Evolutionary conservation across 2,329 filamentous ascomycete genomes (phyloP).

Genomic region (Teratosphaeria pseudoeucalypti): DNA sequence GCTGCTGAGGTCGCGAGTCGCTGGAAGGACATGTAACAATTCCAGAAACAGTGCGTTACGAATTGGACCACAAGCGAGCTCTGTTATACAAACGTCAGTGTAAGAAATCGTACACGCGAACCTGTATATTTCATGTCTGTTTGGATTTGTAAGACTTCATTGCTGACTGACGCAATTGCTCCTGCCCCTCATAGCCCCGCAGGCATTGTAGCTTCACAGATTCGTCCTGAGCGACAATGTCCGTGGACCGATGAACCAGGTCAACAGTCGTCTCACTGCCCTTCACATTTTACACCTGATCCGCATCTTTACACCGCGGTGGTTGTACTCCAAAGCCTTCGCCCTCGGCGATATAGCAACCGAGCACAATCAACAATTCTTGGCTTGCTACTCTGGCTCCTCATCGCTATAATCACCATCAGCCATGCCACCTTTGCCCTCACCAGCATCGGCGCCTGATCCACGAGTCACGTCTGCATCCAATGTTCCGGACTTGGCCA

Average conservation of each 20-base stretch:
- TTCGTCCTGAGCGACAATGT: background rate
- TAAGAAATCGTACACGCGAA: background rate
- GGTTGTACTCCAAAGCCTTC: background rate
- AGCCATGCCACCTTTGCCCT: background rate
- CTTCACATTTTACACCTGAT: too few relatives aligned
- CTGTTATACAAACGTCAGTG: background rate
- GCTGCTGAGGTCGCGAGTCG: slow-evolving; percentile 3
- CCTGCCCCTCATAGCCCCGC: background rate
- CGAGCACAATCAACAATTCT: background rate
- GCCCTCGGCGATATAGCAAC: background rate
- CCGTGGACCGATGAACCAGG: background rate
- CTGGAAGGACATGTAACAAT: slow-evolving; percentile 1
- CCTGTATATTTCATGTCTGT: too few relatives aligned
- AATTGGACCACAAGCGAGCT: background rate
- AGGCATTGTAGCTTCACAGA: background rate
- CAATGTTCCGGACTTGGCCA: slow-evolving; percentile 2
- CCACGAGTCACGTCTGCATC: background rate
- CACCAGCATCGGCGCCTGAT: background rate
- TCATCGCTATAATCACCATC: slow-evolving; percentile 1
- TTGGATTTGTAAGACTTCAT: background rate
- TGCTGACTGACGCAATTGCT: background rate
- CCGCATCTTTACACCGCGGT: too few relatives aligned
- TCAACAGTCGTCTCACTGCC: background rate
- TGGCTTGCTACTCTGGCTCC: background rate
- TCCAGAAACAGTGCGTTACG: background rate